Percentiles rank a stretch among this genome's conserved stretches.
phyloP scores from a whole-genome alignment of 768 basidiomycete species.

The Fomitopsis pulvina region DNA sequence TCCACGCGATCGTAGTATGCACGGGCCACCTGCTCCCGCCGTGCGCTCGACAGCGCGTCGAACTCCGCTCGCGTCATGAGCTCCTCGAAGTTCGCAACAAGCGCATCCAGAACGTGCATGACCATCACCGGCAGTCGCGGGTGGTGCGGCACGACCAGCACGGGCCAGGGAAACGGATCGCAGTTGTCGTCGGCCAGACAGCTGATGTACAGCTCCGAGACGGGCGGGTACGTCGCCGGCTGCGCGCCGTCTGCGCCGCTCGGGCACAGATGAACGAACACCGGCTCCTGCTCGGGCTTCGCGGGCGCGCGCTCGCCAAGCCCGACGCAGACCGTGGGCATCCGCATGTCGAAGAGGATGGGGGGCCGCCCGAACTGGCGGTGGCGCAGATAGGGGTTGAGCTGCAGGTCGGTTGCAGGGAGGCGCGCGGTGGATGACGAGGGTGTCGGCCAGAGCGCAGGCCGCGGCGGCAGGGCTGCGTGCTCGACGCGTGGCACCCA shows the following conservation, averaged over 20 bases:
- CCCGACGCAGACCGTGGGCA: conserved; percentile 10
- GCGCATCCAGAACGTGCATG: conserved; percentile 44
- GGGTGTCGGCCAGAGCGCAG: conserved; percentile 38
- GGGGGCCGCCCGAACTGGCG: conserved; percentile 33
- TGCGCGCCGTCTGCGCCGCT: conserved; percentile 33
- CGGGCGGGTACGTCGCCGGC: conserved; percentile 58
- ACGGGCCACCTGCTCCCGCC: conserved; percentile 8
- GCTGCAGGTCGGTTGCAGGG: conserved; percentile 39
- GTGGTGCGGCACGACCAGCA: conserved; percentile 32
- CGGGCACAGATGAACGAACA: conserved; percentile 3
- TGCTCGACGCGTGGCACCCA: conserved; percentile 45
- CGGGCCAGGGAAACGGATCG: conserved; percentile 48
- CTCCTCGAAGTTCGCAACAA: conserved; percentile 37
- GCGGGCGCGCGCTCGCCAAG: conserved; percentile 26
- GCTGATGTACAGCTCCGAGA: conserved; percentile 50
- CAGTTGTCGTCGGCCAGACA: conserved; percentile 45
- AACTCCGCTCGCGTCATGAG: conserved; percentile 22
- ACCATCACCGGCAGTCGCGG: conserved; percentile 25
- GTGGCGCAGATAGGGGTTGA: conserved; percentile 54
- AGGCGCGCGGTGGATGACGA: conserved; percentile 32
- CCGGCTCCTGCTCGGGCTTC: conserved; percentile 23
- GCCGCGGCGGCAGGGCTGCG: conserved; percentile 43
- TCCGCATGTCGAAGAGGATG: conserved; percentile 43
- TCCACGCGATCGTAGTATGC: conserved; percentile 20
- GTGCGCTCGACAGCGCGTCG: conserved; percentile 14